Evolutionary conservation across 2,329 filamentous ascomycete species (phyloP), one percentile per base, ranked within the genome.

Genomic region (Chaetomium olivaceum): DNA sequence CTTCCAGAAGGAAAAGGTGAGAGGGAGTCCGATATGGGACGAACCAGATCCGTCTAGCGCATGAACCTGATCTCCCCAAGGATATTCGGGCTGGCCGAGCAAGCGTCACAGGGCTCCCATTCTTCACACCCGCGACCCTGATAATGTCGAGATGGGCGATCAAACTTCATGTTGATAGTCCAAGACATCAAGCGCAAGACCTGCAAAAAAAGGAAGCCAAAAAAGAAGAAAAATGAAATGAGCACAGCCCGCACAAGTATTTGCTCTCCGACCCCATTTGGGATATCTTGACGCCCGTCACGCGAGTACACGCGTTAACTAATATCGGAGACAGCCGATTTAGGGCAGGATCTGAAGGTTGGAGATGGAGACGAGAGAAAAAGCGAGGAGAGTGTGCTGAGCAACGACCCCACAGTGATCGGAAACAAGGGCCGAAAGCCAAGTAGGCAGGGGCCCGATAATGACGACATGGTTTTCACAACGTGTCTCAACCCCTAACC

Each of bases 31-130:
- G 39, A 72, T 61, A 73, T 73, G 72, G 69, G 70, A 73, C 58
- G 71, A 73, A 72, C 71, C 59, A 58, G 67, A 72, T 71, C 65
- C 62, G 63, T 63, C 59, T 27, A 58, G 58, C 57, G 52, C 58
- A 57, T 67, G 59, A 64, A 67, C 69, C 67, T 73, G 72, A 74
- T 74, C 71, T 64, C 43, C 68, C 54, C 64, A 56, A 59, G 67
- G 51, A 48, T 57, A n/a, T 39, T 39, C 57, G 56, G 50, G 59
- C 14, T 50, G 57, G 27, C 57, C 57, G 58, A 64, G 27, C 60
- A 58, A 50, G 48, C 23, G 6, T 31, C 36, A 31, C 56, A 48
- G 23, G 56, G 29, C 16, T n/a, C 58, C 48, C 27, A 21, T 33
- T 25, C 19, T 25, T 14, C 51, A 25, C 43, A 19, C 19, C 51